These are phyloP conservation scores for Poteriospumella lacustris DNA, from an alignment of 108 stramenopile species.

Conservation along the genomic window DNA sequence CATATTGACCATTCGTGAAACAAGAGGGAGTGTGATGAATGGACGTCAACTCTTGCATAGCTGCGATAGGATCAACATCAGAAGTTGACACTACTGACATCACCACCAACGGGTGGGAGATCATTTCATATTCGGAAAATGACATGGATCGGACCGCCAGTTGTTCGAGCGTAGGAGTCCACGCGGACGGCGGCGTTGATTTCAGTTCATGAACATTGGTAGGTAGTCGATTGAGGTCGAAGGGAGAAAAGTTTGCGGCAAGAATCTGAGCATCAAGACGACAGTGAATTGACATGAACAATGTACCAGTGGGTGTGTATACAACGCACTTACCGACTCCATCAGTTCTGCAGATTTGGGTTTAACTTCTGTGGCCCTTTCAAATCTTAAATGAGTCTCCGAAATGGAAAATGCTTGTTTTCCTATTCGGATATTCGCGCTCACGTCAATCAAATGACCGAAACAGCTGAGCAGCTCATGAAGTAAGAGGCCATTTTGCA, in stretches of 20 bases:
- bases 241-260: background rate
- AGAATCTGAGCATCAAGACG: background rate
- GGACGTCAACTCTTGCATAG: conserved; percentile 14
- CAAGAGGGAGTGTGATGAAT: conserved; percentile 19
- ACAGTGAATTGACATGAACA: conserved; percentile 6
- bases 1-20: conserved; percentile 24
- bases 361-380: conserved; percentile 1
- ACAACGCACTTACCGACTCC: conserved; percentile 11
- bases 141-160: conserved; percentile 15
- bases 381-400: conserved; percentile 11
- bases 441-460: conserved; percentile 24
- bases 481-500: conserved; percentile 14
- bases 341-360: background rate
- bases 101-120: background rate
- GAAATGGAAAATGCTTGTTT: background rate
- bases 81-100: conserved; percentile 12
- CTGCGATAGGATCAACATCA: conserved; percentile 23
- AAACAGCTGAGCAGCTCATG: conserved; percentile 19
- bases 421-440: background rate
- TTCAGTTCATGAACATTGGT: background rate
- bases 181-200: conserved; percentile 5
- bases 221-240: background rate
- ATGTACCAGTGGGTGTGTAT: background rate
- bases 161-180: conserved; percentile 9
- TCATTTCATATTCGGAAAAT: conserved; percentile 19